Evolutionary conservation across 2,329 filamentous ascomycete genomes (phyloP), one percentile per base, ranked within the genome.

Genomic region (Stachybotrys chlorohalonatus): DNA sequence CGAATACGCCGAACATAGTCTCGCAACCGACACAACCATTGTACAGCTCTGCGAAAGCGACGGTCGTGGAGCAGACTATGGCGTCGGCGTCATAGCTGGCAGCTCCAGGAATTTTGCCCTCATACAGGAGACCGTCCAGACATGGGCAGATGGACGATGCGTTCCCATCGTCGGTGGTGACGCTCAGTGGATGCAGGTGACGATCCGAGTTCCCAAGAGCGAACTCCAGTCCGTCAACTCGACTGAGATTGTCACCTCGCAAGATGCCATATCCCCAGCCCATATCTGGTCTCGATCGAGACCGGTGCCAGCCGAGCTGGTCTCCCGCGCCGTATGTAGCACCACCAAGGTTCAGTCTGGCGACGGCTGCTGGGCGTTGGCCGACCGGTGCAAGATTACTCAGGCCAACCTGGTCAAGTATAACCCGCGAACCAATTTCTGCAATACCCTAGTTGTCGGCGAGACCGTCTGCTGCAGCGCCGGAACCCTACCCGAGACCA

Each of bases 301-400:
- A n/a, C 15, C 15, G 15, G 46, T n/a, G 8, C 9, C 17, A 8
- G 46, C 46, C 46, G 17, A 24, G 9, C 46, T 47, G 46, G 46
- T 16, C 46, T n/a, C 15, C 15, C 9, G 46, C 8, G 46, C 46
- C n/a, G 46, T 16, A 45, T 65, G 60, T 54, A 60, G 54, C 30
- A 59, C 57, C 11, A 58, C 52, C 4, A 58, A 51, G 13, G 57
- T 63, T 32, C 48, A 61, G 7, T 47, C 60, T 17, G 66, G 65
- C 7, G 68, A 70, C 52, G 62, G 63, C 47, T 72, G 68, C 53
- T 54, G 54, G 49, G 54, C 62, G 9, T 54, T 73, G 8, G 68
- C 70, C 1, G n/a, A 59, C 9, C 56, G 61, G 53, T 73, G 69
- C 56, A 62, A 64, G 11, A 70, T 73, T 45, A 62, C 61, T 2